Conservation (phyloP, 768 basidiomycete genomes). For the Trametes cubensis region DNA sequence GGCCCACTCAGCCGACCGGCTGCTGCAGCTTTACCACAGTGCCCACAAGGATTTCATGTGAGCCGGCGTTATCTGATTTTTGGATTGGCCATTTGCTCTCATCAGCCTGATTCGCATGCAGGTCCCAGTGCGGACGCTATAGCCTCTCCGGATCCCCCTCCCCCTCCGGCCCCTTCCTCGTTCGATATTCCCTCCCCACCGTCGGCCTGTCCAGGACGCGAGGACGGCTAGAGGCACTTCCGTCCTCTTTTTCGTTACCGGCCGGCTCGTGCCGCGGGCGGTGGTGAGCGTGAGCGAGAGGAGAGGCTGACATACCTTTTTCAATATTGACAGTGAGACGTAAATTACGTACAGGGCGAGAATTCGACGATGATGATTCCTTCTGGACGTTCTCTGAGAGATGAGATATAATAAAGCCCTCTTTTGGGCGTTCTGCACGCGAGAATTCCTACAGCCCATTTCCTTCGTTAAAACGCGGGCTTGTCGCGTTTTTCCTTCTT, state of each 20-base stretch:
- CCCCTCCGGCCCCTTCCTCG: background rate
- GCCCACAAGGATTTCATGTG: conserved; percentile 27
- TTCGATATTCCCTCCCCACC: background rate
- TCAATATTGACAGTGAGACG: conserved; percentile 20
- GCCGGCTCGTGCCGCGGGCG: conserved; percentile 7
- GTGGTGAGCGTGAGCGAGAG: conserved; percentile 17
- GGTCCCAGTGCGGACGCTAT: conserved; percentile 13
- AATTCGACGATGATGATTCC: conserved; percentile 29
- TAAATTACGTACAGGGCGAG: conserved; percentile 54
- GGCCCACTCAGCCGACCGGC: conserved; percentile 23
- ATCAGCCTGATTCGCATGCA: conserved; percentile 24
- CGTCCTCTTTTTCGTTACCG: background rate
- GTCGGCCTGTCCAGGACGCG: background rate
- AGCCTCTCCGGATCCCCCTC: background rate
- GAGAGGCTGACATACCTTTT: conserved; percentile 16
- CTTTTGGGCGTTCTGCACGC: conserved; percentile 63
- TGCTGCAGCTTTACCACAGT: conserved; percentile 12
- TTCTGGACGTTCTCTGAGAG: conserved; percentile 29
- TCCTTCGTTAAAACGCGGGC: conserved; percentile 78
- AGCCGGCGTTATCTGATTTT: conserved; percentile 32
- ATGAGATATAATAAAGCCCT: conserved; percentile 49
- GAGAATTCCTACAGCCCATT: conserved; percentile 71
- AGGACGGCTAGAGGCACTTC: background rate
- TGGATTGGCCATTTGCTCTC: conserved; percentile 13
- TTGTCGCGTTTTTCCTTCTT: conserved; percentile 60